Evolutionary conservation across 2,329 filamentous ascomycete genomes (phyloP), one percentile per base, ranked within the genome.

Genomic region (Colletotrichum scovillei): DNA sequence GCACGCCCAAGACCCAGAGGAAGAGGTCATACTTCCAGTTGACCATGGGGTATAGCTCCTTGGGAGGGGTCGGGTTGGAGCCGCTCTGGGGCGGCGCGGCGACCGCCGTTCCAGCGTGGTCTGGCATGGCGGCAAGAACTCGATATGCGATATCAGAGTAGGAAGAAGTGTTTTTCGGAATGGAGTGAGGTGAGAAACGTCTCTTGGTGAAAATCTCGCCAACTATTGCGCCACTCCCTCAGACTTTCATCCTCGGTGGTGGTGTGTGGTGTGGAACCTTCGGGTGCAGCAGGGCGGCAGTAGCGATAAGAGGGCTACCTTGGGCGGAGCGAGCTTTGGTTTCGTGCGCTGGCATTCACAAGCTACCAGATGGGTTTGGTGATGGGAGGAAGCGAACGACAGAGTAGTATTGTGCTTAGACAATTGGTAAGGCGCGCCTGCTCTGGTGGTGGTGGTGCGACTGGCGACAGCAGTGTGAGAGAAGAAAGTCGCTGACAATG

Each of bases 1-100:
- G 88, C 76, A 98, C 90, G 55, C 92, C 93, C 81, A 95, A 93
- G 62, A 88, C 88, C 88, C 93, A 95, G 38, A 95, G 87, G 79
- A 95, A 93, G 72, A 92, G 87, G 84, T 95, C 93, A 82, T 95
- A 95, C 76, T 92, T 92, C 87, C 90, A 93, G 77, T 90, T 88
- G 78, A 90, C 91, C 91, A 94, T 93, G 65, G 91, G 90, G 77
- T 91, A 91, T 57, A 91, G 85, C 81, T 92, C 90, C 80, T 90
- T 90, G 73, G 78, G 75, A 24, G 76, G 73, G 66, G 78, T 78
- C 19, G 77, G 77, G 46, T 77, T 77, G 56, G 67, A 68, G 22
- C 77, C 76, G 76, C 78, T 77, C 75, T 78, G 76, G 35, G 77
- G 77, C 70, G 76, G 67, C 63, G 77, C 73, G 14, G 70, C 67